Evolutionary conservation across 2,329 filamentous ascomycete genomes (phyloP), one percentile per base, ranked within the genome.

Genomic region (Chlorencoelia australis): DNA sequence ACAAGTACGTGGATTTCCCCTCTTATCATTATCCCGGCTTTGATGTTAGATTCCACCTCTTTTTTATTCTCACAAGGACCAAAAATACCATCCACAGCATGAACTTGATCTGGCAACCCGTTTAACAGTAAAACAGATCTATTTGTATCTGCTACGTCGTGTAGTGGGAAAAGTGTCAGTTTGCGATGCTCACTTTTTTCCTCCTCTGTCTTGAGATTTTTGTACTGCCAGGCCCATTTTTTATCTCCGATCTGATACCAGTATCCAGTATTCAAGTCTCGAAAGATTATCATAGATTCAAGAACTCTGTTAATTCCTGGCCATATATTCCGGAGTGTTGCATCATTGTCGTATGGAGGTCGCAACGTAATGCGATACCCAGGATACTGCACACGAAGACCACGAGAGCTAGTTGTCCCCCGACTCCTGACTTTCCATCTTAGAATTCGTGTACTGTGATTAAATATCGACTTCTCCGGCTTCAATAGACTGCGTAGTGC

Each of bases 401-500:
- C 39, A 15, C 20, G 10, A n/a, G 35, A 7, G 18, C 28, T 33
- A 14, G 34, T 33, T 5, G 20, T 30, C 10, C 27, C 41, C n/a
- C 38, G 27, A 15, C 35, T 3, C 7, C 15, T 2, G 5, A 26
- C 29, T 14, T 4, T 9, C 24, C 20, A 33, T 8, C 20, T 6
- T 1, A 30, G 5, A 16, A 35, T 17, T 4, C 37, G 20, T 4
- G 14, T 35, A 9, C 11, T 37, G 4, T 14, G 3, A 3, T 9
- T 6, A 3, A 24, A 20, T 11, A 42, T 14, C 9, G 22, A 18
- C 3, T n/a, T 29, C 16, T 30, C 13, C 3, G 28, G 19, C 4
- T 11, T 20, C 5, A 45, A 21, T 7, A 45, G 33, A 13, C 32
- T 37, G 15, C 28, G 18, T 10, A 52, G 50, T 4, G 52, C 54